Evolutionary conservation across 352 stramenopile genomes (phyloP), one percentile per base, ranked within the genome.

Genomic region (Phytophthora palmivora): DNA sequence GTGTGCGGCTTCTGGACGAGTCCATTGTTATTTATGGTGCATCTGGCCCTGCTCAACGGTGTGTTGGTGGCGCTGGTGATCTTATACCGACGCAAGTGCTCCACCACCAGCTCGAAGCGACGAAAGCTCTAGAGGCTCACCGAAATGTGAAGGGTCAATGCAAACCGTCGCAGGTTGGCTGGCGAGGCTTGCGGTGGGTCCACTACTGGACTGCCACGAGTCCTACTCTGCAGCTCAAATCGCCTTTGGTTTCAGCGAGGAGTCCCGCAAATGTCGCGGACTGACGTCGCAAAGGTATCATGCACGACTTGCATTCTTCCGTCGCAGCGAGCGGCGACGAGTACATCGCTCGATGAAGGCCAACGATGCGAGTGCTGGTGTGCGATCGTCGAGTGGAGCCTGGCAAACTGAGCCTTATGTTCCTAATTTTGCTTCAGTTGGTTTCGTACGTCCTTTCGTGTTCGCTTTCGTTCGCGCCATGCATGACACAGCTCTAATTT

Each of bases 1-100:
- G 81, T 87, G 21, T 92, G 84, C 57, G 84, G 81, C 22, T 92
- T 86, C 60, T 92, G 84, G 84, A 91, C 76, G 4, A 84, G 70
- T 62, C 84, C 80, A 19, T 38, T 87, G 34, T 64, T 89, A 42
- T 92, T 90, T 69, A 69, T 71, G 28, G 45, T 85, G 54, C 70
- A 91, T 54, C 32, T 92, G 36, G 45, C 70, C 15, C 57, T 77
- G 53, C 64, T 91, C 28, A 70, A 69, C 33, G 65, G 42, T 14
- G 52, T 76, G 34, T 24, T 87, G 46, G 49, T 82, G 15, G 30
- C 69, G 24, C 28, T 83, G 7, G 67, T 70, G 15, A 39, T 85
- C 14, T 69, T 71, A 41, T 88, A 68, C 61, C 82, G 72, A 15
- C 79, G 78, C 53, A 53, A 42, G 3, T 70, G 67, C 55, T 36